Base-by-base conservation (phyloP, 1,284 basidiomycete species). In the Cutaneotrichosporon cavernicola region DNA sequence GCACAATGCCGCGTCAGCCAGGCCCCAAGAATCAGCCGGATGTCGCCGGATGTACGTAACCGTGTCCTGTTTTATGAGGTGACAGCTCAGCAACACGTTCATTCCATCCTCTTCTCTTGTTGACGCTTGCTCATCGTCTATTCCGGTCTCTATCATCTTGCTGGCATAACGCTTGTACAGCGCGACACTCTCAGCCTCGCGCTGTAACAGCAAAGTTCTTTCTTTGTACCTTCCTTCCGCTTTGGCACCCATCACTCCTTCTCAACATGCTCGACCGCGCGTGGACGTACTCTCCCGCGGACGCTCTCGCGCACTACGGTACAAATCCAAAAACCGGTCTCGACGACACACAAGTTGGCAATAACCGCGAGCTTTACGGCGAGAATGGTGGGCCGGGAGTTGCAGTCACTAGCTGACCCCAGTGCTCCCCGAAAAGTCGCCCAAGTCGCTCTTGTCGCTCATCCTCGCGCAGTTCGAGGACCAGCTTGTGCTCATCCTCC, bases 381-480 rank as follows among this genome's bases (percentile, higher is more conserved):
- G 89, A 85, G 81, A 96, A 96, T 76, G 88, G 92, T 91, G 65
- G 71, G 86, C 76, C 9, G 65, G 71, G 86, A 76, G 8, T 18
- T 4, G 2, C 31, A 16, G 9, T 31, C 26, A 9, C 18, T 16
- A 64, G 46, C 55, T 61, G 50, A 60, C 56, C 5, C 91, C 90
- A 76, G 65, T 43, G 11, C 84, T 97, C 14, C 92, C 93, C 16
- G 93, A 97, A 74, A 89, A 95, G 16, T 88, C 90, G 0, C 83
- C 91, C 1, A 97, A 93, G 4, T 92, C 96, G 5, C 80, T 99
- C 51, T 94, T 92, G 90, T 86, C 91, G 74, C 87, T 98, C 66
- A 91, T 99, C 66, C 85, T 99, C 22, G 94, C 96, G 72, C 96
- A 99, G 82, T 99, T 99, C 85, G 90, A 97, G 83, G 94, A 97